Percentiles rank a stretch among this genome's conserved stretches.
phyloP scores from a whole-genome alignment of 129 eudicot genomes.

The Heracleum sosnowskyi region DNA sequence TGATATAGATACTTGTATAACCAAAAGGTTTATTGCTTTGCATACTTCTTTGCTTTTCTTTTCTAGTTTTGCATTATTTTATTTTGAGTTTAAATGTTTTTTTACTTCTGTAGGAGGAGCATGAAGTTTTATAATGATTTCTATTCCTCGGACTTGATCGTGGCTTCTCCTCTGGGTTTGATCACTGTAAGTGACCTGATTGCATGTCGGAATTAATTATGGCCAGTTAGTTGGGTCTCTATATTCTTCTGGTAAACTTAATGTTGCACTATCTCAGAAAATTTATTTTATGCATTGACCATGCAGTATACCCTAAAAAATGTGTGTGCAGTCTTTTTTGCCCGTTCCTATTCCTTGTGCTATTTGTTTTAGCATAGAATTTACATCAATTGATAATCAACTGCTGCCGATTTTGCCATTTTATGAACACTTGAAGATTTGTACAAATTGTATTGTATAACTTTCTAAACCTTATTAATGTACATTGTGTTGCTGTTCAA shows the following conservation, averaged over 20 bases:
- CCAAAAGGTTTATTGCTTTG: neutral
- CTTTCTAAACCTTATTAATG: neutral
- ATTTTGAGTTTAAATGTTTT: neutral
- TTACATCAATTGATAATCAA: neutral
- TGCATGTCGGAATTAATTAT: neutral
- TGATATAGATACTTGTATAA: neutral
- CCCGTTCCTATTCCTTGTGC: neutral
- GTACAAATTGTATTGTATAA: neutral
- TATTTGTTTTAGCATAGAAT: neutral
- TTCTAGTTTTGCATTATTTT: neutral
- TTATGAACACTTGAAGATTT: neutral
- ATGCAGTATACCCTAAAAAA: neutral
- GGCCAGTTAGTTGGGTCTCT: neutral
- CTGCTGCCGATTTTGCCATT: neutral
- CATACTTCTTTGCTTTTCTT: neutral
- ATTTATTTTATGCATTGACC: neutral
- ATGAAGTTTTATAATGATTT: slow-evolving; percentile 73
- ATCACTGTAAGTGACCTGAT: slow-evolving; percentile 44
- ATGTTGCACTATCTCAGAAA: neutral
- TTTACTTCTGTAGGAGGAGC: slow-evolving; percentile 44
- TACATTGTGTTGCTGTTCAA: neutral
- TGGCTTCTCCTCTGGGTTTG: slow-evolving; percentile 91
- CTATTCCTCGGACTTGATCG: slow-evolving; percentile 79
- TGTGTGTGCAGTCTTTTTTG: neutral
- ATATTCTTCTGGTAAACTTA: neutral